Evolutionary conservation across 177 flowering plant genomes (phyloP).

Genomic region (Vitis hybrid): DNA sequence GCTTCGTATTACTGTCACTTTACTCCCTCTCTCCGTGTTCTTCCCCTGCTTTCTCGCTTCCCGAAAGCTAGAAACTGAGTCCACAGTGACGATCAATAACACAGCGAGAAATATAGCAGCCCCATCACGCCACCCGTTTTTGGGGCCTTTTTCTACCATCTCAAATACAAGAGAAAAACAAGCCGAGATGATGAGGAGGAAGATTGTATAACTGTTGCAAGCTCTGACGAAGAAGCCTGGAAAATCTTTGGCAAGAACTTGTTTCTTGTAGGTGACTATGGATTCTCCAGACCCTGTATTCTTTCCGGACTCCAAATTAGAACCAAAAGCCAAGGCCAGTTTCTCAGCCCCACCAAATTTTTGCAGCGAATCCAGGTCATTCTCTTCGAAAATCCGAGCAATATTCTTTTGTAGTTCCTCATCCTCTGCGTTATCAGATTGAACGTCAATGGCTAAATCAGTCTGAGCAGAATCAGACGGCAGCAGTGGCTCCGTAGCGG

Average conservation of each 20-base stretch:
- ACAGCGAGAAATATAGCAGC: constrained; percentile 8
- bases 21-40: background rate
- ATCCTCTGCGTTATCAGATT: background rate
- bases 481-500: too few species aligned
- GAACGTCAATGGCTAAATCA: background rate
- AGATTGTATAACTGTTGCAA: constrained; percentile 10
- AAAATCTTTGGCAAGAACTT: background rate
- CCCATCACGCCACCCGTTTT: constrained; percentile 21
- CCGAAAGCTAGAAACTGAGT: constrained; percentile 4
- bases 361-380: background rate
- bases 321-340: background rate
- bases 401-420: background rate
- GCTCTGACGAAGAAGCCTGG: background rate
- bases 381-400: constrained; percentile 10
- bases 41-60: constrained; percentile 1
- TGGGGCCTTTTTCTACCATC: constrained; percentile 9
- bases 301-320: constrained; percentile 7
- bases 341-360: constrained; percentile 2
- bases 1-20: constrained; percentile 11
- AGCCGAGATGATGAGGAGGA: constrained; percentile 16
- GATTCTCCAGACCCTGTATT: too few species aligned
- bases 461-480: too few species aligned
- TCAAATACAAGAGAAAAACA: constrained; percentile 12
- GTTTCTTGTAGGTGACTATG: background rate
- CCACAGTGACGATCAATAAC: background rate